Base-by-base conservation (phyloP, 768 basidiomycete genomes). In the Trametes sanguinea region DNA sequence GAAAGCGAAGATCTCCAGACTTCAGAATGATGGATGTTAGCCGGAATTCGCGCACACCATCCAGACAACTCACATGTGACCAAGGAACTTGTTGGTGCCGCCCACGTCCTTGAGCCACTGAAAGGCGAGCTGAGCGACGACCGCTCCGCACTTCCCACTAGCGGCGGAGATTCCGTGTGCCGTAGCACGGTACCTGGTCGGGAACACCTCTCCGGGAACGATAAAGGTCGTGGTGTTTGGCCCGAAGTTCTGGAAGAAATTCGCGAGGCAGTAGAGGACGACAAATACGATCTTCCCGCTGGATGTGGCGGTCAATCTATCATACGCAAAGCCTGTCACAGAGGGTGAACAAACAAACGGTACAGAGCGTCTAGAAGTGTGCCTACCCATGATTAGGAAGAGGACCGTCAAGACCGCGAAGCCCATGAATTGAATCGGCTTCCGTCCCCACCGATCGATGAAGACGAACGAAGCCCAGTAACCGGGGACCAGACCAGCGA, bases 101-200 rank as follows among this genome's bases (percentile, higher is more conserved):
- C 74, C 73, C 42, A 73, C 73, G 65, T 80, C 73, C 66, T 73
- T 74, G 47, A 76, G 70, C 51, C 71, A 68, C 16, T 73, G 67
- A 64, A 80, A 78, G 17, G 68, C 76, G 52, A 77, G 52, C 56
- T 76, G 75, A 0, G 78, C 72, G 39, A 79, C 63, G 69, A 81
- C 75, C 33, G 80, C 80, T 35, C 80, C 80, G 22, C 74, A 62
- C 64, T 81, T 81, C 44, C 80, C 80, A 47, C 68, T 71, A 0
- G 80, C 80, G 7, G 80, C 80, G 3, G 77, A 75, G 64, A 81
- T 72, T 22, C 80, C 80, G 66, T 80, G 78, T 3, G 77, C 78
- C 3, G 77, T 76, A 4, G 76, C 72, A 8, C 80, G 74, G 68
- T 79, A 78, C 22, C 79, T 74, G 6, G 80, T 81, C 4, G 80